phyloP scores from a whole-genome alignment of 1,284 basidiomycete species.

The Tylopilus orsonianus region DNA sequence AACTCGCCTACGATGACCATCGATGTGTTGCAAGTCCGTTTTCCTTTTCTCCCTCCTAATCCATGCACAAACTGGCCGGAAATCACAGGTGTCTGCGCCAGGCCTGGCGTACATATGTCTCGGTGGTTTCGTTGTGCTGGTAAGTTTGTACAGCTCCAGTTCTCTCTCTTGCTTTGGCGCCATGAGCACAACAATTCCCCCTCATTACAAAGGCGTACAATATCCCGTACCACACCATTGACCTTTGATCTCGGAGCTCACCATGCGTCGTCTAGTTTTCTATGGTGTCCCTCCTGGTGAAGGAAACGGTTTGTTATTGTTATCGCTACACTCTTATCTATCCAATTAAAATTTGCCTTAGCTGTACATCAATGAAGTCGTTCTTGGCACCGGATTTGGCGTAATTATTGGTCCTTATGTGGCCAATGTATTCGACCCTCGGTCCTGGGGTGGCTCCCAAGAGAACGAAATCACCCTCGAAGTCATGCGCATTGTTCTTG shows the following conservation, averaged over 20 bases:
- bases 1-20: conserved; percentile 16
- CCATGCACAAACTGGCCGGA: conserved; percentile 17
- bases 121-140: conserved; percentile 74
- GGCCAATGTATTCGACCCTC: conserved; percentile 77
- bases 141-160: conserved; percentile 31
- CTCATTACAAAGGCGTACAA: neutral
- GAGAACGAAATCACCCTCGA: conserved; percentile 74
- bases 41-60: neutral
- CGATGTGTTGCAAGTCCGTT: conserved; percentile 28
- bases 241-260: conserved; percentile 3
- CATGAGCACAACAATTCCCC: neutral
- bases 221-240: neutral
- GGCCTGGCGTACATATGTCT: conserved; percentile 72
- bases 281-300: conserved; percentile 77
- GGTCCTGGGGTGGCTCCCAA: conserved; percentile 65
- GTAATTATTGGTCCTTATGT: conserved; percentile 75
- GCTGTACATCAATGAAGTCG: conserved; percentile 90
- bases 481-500: conserved; percentile 69
- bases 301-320: conserved; percentile 59
- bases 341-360: conserved; percentile 24
- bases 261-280: conserved; percentile 56
- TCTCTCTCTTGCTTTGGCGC: neutral
- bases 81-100: conserved; percentile 45
- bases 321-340: neutral
- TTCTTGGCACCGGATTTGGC: conserved; percentile 82